Conservation (phyloP, 495 filamentous ascomycete species). For the Neurospora intermedia region DNA sequence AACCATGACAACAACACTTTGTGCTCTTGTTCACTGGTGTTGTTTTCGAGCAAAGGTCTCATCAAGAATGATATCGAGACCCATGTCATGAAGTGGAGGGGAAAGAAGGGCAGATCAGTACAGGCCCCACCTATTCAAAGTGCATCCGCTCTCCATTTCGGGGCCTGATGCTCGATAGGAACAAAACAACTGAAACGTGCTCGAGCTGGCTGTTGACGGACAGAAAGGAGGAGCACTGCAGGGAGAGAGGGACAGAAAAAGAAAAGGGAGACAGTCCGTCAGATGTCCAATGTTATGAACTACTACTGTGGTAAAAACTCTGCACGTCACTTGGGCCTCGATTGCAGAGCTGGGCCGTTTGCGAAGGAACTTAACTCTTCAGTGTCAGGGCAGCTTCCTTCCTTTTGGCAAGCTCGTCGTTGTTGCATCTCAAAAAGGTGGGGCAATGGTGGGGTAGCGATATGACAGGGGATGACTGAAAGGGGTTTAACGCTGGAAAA, state of each 20-base stretch:
- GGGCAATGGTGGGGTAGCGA: constrained; percentile 5
- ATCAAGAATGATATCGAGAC: neutral
- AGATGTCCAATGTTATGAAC: neutral
- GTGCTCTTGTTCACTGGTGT: neutral
- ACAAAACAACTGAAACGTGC: neutral
- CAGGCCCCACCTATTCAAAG: neutral
- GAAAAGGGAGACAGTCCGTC: neutral
- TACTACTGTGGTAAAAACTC: neutral
- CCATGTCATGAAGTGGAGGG: neutral
- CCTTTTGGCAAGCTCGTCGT: neutral
- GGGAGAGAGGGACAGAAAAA: neutral
- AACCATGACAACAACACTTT: neutral
- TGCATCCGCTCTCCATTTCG: neutral
- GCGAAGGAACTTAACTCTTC: neutral
- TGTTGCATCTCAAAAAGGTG: neutral
- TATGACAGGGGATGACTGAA: neutral
- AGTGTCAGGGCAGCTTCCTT: neutral
- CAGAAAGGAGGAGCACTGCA: neutral
- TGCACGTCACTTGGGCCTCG: constrained; percentile 1
- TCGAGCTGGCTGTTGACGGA: neutral
- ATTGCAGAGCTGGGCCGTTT: neutral
- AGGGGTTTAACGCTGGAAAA: neutral
- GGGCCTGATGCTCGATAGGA: neutral
- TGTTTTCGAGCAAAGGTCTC: neutral
- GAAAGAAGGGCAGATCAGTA: neutral